phyloP scores from a whole-genome alignment of 768 basidiomycete species.

The Daedaleopsis nitida region DNA sequence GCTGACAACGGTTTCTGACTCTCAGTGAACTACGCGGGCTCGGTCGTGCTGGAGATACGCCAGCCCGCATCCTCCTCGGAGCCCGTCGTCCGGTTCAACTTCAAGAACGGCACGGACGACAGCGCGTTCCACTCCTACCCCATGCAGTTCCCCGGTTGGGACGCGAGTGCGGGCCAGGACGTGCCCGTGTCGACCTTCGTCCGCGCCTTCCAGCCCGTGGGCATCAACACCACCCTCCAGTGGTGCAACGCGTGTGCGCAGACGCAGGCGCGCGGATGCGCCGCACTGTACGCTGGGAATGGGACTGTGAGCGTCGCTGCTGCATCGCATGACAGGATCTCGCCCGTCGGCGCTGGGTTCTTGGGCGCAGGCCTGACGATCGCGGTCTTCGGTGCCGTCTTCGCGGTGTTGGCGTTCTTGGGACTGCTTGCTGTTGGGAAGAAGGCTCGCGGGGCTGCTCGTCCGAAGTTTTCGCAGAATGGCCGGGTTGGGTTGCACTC shows the following conservation, averaged over 20 bases:
- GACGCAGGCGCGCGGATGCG: slow-evolving; percentile 58
- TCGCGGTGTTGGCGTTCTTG: slow-evolving; percentile 18
- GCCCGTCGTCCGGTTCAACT: slow-evolving; percentile 61
- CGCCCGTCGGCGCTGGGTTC: slow-evolving; percentile 65
- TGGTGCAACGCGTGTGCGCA: slow-evolving; percentile 68
- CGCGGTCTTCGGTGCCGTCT: slow-evolving; percentile 15
- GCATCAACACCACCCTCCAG: slow-evolving; percentile 50
- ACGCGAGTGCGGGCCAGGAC: slow-evolving; percentile 42
- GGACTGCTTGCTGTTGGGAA: slow-evolving; percentile 13
- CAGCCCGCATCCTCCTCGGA: slow-evolving; percentile 45
- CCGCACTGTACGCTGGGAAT: slow-evolving; percentile 42
- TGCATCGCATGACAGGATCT: slow-evolving; percentile 40
- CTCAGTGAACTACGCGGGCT: slow-evolving; percentile 63
- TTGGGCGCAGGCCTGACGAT: slow-evolving; percentile 54
- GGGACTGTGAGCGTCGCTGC: slow-evolving; percentile 19
- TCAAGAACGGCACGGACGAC: slow-evolving; percentile 67
- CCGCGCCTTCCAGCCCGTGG: slow-evolving; percentile 44
- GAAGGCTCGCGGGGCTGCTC: neutral
- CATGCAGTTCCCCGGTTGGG: slow-evolving; percentile 40
- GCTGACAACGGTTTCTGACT: neutral
- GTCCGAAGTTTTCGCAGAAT: neutral
- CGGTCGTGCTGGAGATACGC: slow-evolving; percentile 61
- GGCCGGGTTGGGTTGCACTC: slow-evolving; percentile 11
- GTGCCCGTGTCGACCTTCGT: slow-evolving; percentile 57
- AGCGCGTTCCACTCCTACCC: slow-evolving; percentile 47